Conservation (phyloP, 768 basidiomycete species). For the Hortiboletus campestris region DNA sequence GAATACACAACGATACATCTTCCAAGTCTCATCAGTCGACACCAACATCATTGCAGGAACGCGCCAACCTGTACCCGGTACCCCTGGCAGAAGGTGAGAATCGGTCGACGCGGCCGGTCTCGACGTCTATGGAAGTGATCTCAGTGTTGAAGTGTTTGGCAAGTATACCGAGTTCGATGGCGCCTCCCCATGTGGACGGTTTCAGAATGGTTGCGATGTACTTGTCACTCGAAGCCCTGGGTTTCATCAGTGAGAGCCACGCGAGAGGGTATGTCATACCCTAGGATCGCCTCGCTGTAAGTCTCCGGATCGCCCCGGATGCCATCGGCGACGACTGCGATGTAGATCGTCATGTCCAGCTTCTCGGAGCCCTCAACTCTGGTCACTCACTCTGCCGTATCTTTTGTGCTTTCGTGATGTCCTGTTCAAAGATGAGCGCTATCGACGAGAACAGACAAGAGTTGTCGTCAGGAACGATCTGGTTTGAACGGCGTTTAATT, state of each 20-base stretch:
- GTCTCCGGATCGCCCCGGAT: constrained; percentile 69
- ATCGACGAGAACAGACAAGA: constrained; percentile 90
- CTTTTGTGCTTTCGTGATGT: constrained; percentile 61
- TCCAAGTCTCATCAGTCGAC: constrained; percentile 13
- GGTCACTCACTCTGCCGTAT: constrained; percentile 67
- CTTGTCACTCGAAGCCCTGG: constrained; percentile 53
- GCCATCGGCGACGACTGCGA: constrained; percentile 76
- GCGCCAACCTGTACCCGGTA: constrained; percentile 31
- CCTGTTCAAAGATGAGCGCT: constrained; percentile 83
- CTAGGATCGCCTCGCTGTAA: constrained; percentile 85
- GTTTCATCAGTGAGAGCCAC: background rate
- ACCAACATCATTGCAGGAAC: background rate
- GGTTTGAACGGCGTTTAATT: background rate
- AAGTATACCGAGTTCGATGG: constrained; percentile 88
- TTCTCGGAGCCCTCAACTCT: background rate
- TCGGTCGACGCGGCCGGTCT: constrained; percentile 84
- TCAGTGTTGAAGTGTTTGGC: constrained; percentile 80
- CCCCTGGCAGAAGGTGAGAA: constrained; percentile 50
- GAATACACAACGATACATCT: constrained; percentile 86
- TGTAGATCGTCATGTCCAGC: constrained; percentile 6
- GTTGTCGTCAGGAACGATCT: constrained; percentile 97
- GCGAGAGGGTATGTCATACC: constrained; percentile 44
- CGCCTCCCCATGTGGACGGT: constrained; percentile 89
- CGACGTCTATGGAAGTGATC: constrained; percentile 88
- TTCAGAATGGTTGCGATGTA: constrained; percentile 84